phyloP scores from a whole-genome alignment of 129 eudicot genomes.

The Scalesia atractyloides region DNA sequence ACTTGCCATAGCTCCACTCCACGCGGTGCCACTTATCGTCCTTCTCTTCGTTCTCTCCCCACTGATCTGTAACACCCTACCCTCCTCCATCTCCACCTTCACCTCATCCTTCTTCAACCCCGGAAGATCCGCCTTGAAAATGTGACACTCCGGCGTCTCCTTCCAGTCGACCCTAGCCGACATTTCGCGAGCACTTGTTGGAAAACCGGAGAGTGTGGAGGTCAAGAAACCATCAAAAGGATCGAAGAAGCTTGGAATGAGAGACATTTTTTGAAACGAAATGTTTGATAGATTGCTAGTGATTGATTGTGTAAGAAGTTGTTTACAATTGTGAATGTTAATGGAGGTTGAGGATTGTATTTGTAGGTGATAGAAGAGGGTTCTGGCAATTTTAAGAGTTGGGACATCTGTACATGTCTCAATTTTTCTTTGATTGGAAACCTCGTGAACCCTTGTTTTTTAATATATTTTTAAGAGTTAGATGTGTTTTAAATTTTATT shows the following conservation, averaged over 20 bases:
- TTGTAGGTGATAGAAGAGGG: neutral
- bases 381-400: neutral
- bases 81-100: neutral
- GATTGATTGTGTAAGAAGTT: neutral
- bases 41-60: neutral
- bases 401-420: neutral
- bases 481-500: too few relatives aligned
- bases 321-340: neutral
- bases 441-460: neutral
- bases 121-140: neutral
- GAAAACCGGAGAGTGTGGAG: neutral
- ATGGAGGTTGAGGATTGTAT: neutral
- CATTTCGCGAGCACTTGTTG: neutral
- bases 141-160: neutral
- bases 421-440: neutral
- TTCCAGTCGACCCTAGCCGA: neutral
- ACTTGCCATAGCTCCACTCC: neutral
- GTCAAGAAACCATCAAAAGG: too few relatives aligned
- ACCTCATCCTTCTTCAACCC: conserved; percentile 1
- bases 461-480: too few relatives aligned
- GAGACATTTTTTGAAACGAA: neutral
- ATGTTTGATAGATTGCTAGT: neutral
- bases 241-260: too few relatives aligned
- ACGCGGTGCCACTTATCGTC: neutral
- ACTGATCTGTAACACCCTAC: neutral